A percentile compares a stretch with the other conserved stretches of the same genome.
Conservation (phyloP, 331 rosid genomes). For the Stylosanthes scabra region DNA sequence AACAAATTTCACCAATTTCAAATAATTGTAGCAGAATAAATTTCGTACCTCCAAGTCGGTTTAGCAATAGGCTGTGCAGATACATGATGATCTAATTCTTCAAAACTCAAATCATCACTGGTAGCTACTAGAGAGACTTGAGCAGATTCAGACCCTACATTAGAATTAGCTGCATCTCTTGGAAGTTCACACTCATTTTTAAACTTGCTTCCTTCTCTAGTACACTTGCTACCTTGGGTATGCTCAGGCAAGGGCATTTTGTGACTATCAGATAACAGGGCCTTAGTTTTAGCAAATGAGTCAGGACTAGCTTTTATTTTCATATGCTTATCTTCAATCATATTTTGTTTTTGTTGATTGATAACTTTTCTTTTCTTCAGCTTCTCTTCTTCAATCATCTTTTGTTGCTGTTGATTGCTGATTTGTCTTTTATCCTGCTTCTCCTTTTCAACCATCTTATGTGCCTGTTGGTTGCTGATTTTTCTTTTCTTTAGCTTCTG, state of each 20-base stretch:
- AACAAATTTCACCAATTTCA: conserved; percentile 28
- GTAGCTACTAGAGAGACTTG: conserved; percentile 35
- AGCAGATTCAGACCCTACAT: conserved; percentile 32
- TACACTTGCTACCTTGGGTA: conserved; percentile 31
- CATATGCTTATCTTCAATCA: conserved; percentile 14
- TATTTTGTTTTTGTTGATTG: not conserved
- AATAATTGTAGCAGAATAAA: conserved; percentile 8
- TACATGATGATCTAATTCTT: conserved; percentile 13
- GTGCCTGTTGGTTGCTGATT: not conserved
- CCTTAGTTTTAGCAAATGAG: conserved; percentile 28
- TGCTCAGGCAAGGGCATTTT: conserved; percentile 26
- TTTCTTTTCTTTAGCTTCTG: conserved; percentile 32
- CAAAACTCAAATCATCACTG: conserved; percentile 19
- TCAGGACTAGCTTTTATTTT: conserved; percentile 20
- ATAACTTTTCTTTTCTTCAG: not conserved
- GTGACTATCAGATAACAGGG: not conserved
- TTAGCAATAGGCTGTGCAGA: conserved; percentile 64
- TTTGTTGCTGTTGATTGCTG: not conserved
- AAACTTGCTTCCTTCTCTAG: conserved; percentile 13
- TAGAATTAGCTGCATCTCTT: conserved; percentile 40
- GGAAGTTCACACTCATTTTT: conserved; percentile 35
- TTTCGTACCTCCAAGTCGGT: conserved; percentile 74
- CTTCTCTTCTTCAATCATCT: not conserved
- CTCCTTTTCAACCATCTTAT: not conserved
- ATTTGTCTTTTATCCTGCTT: not conserved